Evolutionary conservation across 148 eudicot genomes (phyloP), one percentile per base, ranked within the genome.

Genomic region (Rhododendron griersonianum): DNA sequence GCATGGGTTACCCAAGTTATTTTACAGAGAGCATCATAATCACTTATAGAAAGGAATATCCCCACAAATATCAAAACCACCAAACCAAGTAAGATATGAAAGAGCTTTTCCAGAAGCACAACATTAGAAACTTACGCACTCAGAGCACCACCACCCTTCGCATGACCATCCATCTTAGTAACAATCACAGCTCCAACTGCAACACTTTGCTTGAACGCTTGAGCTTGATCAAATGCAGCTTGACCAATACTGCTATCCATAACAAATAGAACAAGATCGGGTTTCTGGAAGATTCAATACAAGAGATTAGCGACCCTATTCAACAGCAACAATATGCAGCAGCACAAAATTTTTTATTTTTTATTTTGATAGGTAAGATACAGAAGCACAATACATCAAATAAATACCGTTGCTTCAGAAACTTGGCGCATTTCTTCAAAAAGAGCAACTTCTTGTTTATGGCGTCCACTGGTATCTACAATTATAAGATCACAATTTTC

Each of bases 241-340:
- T 95, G 98, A 89, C 99, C 99, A 91, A 97, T 97, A 87, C 99
- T 97, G 92, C 99, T 97, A 90, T 97, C 98, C 99, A 97, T 97
- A 30, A 95, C 98, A 90, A 97, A 97, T 84, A 97, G 93, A 41
- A 94, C 98, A 88, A 97, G 98, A 90, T 97, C 99, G 89, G 99
- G 98, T 94, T 94, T 97, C 99, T 97, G 96, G 77, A 93, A 85
- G 15, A 81, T 73, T 63, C 57, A 81, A 71, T 28, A 86, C 30
- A 73, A 41, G 30, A 80, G 6, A 79, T 86, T 84, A 86, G 89
- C 13, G 85, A 15, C 51, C 11, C 28, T 23, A 76, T 83, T n/a
- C 45, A 83, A 78, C 14, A 77, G 28, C 18, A 81, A 84, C 81
- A 69, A 85, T 14, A 84, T 35, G 50, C 35, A 45, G 73, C 67